Evolutionary conservation across 345 rosid species (phyloP).

Genomic region (Eucalyptus curtisii): DNA sequence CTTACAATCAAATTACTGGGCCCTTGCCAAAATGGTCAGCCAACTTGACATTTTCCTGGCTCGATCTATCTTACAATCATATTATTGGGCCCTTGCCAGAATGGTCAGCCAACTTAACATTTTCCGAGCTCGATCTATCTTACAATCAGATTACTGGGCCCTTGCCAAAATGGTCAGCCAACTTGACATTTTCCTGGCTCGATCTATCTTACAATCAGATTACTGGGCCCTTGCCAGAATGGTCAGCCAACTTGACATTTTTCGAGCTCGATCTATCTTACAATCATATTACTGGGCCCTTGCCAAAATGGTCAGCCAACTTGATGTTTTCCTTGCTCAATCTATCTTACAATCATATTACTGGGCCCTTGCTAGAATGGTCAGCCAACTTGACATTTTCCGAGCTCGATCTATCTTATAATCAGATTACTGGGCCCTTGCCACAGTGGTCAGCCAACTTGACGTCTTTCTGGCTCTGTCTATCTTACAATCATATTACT

Average conservation of each 20-base stretch:
- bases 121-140: rapidly evolving
- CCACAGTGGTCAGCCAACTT: neutral
- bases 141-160: too few species aligned
- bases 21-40: too few species aligned
- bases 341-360: too few species aligned
- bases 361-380: too few species aligned
- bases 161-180: rapidly evolving
- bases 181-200: rapidly evolving
- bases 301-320: too few species aligned
- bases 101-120: too few species aligned
- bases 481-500: neutral
- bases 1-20: too few species aligned
- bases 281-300: too few species aligned
- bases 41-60: rapidly evolving
- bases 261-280: rapidly evolving
- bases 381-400: rapidly evolving
- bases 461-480: rapidly evolving
- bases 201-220: too few species aligned
- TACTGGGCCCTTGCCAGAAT: too few species aligned
- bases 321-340: rapidly evolving
- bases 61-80: too few species aligned
- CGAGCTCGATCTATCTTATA: rapidly evolving
- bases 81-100: too few species aligned
- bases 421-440: neutral
- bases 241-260: rapidly evolving